Conservation (phyloP, 1,139 yeast species). For the Sugiyamaella castrensis region DNA sequence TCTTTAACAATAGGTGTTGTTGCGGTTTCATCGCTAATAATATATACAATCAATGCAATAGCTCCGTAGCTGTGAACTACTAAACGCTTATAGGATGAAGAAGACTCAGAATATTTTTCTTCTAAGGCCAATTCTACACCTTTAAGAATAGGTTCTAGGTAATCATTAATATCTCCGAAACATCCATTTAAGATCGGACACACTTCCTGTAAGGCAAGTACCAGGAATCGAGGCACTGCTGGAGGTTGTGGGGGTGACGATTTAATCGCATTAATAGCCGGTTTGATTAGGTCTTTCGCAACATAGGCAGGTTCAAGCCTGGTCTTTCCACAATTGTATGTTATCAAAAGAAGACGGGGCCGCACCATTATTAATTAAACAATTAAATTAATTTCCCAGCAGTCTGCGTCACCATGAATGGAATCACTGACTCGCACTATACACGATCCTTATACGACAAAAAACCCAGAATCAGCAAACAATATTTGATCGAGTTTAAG, state of each 20-base stretch:
- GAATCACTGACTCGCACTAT: no score
- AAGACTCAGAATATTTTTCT: constrained; percentile 34
- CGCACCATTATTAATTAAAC: background rate
- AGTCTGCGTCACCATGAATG: no score
- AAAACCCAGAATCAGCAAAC: no score
- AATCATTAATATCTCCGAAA: constrained; percentile 43
- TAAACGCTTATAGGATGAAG: constrained; percentile 44
- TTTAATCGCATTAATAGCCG: constrained; percentile 13
- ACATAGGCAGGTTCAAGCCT: constrained; percentile 31
- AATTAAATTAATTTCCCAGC: no score
- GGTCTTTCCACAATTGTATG: constrained; percentile 45
- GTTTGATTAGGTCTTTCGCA: constrained; percentile 19
- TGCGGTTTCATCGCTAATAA: constrained; percentile 33
- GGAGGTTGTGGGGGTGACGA: no score
- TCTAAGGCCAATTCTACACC: constrained; percentile 45
- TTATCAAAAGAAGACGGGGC: constrained; percentile 20
- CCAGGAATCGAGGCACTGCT: constrained; percentile 48
- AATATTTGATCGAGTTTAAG: no score
- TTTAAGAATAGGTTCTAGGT: constrained; percentile 44
- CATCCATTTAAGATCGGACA: constrained; percentile 64
- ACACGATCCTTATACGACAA: no score
- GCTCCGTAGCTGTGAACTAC: constrained; percentile 59
- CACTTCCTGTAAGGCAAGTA: constrained; percentile 74
- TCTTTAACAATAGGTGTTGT: constrained; percentile 25
- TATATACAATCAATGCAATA: constrained; percentile 55